These are phyloP conservation scores for Cordyceps farinosa DNA, from an alignment of 2,329 filamentous ascomycete genomes.

Conservation along the genomic window DNA sequence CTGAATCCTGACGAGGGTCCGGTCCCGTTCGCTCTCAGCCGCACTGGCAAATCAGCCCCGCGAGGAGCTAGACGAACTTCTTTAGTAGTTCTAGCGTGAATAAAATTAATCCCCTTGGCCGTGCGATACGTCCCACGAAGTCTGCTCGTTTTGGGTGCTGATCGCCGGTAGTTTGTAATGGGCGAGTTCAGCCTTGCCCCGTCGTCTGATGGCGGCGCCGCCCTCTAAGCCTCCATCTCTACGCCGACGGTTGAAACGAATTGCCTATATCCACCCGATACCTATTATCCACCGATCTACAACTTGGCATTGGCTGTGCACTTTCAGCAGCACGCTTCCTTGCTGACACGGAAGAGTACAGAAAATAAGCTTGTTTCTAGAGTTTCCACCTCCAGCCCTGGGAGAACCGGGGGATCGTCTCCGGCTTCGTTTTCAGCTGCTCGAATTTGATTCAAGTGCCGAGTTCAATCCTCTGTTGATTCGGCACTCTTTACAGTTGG, in stretches of 20 bases:
- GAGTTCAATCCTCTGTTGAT: background rate
- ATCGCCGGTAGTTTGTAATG: background rate
- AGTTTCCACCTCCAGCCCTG: background rate
- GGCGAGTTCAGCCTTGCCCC: background rate
- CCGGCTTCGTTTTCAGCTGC: background rate
- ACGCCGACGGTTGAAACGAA: background rate
- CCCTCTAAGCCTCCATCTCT: background rate
- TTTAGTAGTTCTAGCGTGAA: background rate
- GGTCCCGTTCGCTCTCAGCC: background rate
- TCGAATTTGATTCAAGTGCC: background rate
- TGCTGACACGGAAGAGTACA: background rate
- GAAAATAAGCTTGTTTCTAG: background rate
- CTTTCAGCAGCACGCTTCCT: background rate
- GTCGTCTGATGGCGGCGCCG: background rate
- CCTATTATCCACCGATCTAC: too few relatives aligned
- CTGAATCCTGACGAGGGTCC: background rate
- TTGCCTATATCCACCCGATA: background rate
- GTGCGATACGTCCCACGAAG: background rate
- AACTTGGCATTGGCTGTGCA: background rate
- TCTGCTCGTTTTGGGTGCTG: background rate
- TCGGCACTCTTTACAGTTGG: background rate
- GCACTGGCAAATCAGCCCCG: background rate
- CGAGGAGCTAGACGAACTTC: background rate
- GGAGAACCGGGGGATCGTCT: background rate
- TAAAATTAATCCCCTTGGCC: too few relatives aligned